phyloP scores from a whole-genome alignment of 176 grass and related monocot genomes.

The Oryza brachyantha region DNA sequence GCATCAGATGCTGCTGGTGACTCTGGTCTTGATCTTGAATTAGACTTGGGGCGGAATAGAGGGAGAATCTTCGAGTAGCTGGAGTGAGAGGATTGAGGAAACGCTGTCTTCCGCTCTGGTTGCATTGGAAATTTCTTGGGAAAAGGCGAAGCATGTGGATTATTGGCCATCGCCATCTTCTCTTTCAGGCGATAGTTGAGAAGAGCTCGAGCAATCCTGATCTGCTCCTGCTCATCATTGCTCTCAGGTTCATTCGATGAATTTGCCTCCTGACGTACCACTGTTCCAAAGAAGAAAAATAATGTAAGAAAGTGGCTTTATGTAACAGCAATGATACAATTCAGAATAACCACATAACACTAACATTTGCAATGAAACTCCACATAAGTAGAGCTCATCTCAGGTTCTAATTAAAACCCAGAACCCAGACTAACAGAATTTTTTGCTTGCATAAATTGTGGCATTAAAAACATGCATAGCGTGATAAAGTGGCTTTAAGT shows the following conservation, averaged over 20 bases:
- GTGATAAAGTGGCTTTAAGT: neutral
- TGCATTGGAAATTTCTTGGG: slow-evolving; percentile 95
- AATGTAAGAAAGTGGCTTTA: slow-evolving; percentile 25
- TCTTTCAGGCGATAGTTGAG: slow-evolving; percentile 92
- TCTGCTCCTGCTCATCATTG: slow-evolving; percentile 96
- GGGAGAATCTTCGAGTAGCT: slow-evolving; percentile 92
- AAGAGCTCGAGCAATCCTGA: slow-evolving; percentile 89
- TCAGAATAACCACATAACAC: neutral
- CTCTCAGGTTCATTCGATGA: slow-evolving; percentile 72
- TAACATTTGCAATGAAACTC: neutral
- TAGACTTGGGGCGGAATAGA: slow-evolving; percentile 72
- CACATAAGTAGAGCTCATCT: neutral
- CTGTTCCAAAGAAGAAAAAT: slow-evolving; percentile 42
- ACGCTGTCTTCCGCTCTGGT: slow-evolving; percentile 52
- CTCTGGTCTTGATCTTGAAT: slow-evolving; percentile 58
- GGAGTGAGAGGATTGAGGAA: slow-evolving; percentile 54
- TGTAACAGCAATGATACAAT: neutral
- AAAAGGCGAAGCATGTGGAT: slow-evolving; percentile 80
- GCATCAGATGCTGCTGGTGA: slow-evolving; percentile 45
- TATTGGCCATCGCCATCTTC: slow-evolving; percentile 86
- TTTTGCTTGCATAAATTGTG: neutral
- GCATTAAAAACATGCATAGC: neutral
- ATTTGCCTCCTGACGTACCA: slow-evolving; percentile 68
- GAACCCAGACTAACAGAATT: neutral
- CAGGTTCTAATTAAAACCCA: neutral